phyloP scores from a whole-genome alignment of 1,284 basidiomycete genomes.

The Ganoderma lingzhi region DNA sequence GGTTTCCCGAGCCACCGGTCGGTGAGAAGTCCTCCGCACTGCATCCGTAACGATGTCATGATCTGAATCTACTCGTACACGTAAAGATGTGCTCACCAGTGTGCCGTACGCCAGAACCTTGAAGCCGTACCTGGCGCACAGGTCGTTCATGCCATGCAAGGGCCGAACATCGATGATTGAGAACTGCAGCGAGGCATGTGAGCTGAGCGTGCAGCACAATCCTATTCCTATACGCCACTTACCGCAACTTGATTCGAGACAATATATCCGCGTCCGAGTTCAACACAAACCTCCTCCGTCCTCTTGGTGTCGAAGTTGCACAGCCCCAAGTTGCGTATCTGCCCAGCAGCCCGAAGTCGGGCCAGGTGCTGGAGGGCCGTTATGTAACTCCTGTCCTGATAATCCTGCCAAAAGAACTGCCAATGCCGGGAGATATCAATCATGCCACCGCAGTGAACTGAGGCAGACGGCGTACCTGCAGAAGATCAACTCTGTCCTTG shows the following conservation, averaged over 20 bases:
- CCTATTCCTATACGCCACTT: neutral
- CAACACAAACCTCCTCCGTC: slow-evolving; percentile 79
- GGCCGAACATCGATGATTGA: slow-evolving; percentile 81
- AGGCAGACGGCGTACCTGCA: slow-evolving; percentile 56
- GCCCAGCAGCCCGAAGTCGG: slow-evolving; percentile 61
- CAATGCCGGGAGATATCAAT: slow-evolving; percentile 14
- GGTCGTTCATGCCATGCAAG: slow-evolving; percentile 74
- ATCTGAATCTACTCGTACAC: slow-evolving; percentile 13
- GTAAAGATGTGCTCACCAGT: slow-evolving; percentile 54
- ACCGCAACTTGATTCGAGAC: slow-evolving; percentile 76
- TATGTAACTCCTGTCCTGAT: slow-evolving; percentile 72
- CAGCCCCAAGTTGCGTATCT: slow-evolving; percentile 72
- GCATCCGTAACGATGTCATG: slow-evolving; percentile 17
- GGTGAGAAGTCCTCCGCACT: slow-evolving; percentile 83
- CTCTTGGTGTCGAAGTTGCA: slow-evolving; percentile 79
- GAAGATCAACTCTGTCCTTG: slow-evolving; percentile 61
- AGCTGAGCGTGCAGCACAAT: neutral
- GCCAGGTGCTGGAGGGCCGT: slow-evolving; percentile 62
- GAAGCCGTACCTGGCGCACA: slow-evolving; percentile 72
- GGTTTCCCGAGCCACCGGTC: slow-evolving; percentile 75
- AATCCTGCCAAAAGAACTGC: slow-evolving; percentile 83
- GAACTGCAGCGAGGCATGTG: slow-evolving; percentile 54
- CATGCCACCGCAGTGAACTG: slow-evolving; percentile 19
- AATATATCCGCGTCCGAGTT: slow-evolving; percentile 67
- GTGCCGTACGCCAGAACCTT: slow-evolving; percentile 83